Base-by-base conservation (phyloP, 176 grass and related monocot species). In the Carex scoparia region DNA sequence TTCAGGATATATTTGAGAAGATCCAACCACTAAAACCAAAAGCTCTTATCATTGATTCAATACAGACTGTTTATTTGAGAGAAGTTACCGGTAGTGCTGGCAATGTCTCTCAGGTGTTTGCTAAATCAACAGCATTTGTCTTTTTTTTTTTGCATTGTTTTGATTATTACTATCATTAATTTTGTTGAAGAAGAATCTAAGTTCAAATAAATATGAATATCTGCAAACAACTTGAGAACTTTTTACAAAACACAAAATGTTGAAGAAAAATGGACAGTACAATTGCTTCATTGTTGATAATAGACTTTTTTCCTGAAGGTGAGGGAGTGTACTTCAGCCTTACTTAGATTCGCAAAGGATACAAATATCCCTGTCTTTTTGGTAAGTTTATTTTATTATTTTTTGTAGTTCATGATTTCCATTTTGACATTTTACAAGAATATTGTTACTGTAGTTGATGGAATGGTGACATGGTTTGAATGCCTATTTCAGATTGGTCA, bases 31-130 rank as follows among this genome's bases (percentile, higher is more conserved):
- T 92, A 48, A 87, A 88, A 84, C 95, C 95, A 67, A 86, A 27
- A 69, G 93, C 89, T 80, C 91, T 98, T 80, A 90, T 98, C 65
- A 81, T 98, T 14, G 95, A 98, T 94, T 98, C 95, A 53, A 93
- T 98, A 88, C 93, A 95, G 86, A 98, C 93, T 86, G 91, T 98
- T 77, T 98, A 98, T 89, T 85, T 98, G 81, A 92, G 19, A 90
- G 90, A 88, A 30, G 89, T 98, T 87, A 73, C 89, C 37, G 95
- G 95, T 87, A 98, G 95, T 93, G 91, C 95, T 84, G 95, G 95
- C 65, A 98, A 92, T 87, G 37, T 67, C 63, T 69, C 65, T 49
- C 95, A 98, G 95, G 95, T 98, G 12, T 80, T 84, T 33, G 18
- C 3, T 86, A 27, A 55, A 51, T 10, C 40, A 33, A 49, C 28